phyloP scores from a whole-genome alignment of 495 filamentous ascomycete genomes.

The Hyaloscypha finlandica region DNA sequence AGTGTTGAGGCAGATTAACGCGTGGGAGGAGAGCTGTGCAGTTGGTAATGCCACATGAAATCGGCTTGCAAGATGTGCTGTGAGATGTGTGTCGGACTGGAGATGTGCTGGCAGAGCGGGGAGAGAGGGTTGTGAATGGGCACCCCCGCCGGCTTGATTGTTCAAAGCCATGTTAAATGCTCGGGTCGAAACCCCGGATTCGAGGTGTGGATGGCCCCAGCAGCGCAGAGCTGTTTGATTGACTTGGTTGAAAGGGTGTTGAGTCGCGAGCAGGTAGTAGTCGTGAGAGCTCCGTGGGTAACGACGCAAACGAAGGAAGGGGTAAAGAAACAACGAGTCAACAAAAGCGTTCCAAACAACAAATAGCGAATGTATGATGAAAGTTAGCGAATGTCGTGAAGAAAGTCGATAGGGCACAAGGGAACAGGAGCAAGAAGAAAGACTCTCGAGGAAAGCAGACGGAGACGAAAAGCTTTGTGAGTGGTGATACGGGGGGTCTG shows the following conservation, averaged over 20 bases:
- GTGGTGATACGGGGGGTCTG: not conserved
- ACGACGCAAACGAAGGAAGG: slow-evolving; percentile 11
- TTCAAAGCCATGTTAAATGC: slow-evolving; percentile 27
- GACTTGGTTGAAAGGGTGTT: not conserved
- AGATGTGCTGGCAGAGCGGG: slow-evolving; percentile 86
- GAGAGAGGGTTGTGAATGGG: slow-evolving; percentile 87
- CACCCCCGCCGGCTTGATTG: slow-evolving; percentile 49
- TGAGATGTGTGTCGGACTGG: slow-evolving; percentile 95
- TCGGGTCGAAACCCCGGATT: slow-evolving; percentile 32
- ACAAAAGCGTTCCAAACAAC: not conserved
- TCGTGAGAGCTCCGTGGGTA: slow-evolving; percentile 16
- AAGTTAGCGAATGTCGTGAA: slow-evolving; percentile 16
- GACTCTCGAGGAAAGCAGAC: not conserved
- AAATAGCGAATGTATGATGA: slow-evolving; percentile 12
- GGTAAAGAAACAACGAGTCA: slow-evolving; percentile 1
- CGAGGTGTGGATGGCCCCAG: not conserved
- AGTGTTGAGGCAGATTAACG: slow-evolving; percentile 87
- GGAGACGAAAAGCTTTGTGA: slow-evolving; percentile 1
- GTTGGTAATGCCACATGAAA: slow-evolving; percentile 90
- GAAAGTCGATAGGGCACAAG: not conserved
- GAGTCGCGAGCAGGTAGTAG: not conserved
- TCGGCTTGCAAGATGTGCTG: slow-evolving; percentile 91
- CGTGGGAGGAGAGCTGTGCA: slow-evolving; percentile 85
- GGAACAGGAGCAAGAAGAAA: slow-evolving; percentile 4
- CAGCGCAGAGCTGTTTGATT: slow-evolving; percentile 2